phyloP scores from a whole-genome alignment of 495 filamentous ascomycete genomes.

The Aspergillus wentii region DNA sequence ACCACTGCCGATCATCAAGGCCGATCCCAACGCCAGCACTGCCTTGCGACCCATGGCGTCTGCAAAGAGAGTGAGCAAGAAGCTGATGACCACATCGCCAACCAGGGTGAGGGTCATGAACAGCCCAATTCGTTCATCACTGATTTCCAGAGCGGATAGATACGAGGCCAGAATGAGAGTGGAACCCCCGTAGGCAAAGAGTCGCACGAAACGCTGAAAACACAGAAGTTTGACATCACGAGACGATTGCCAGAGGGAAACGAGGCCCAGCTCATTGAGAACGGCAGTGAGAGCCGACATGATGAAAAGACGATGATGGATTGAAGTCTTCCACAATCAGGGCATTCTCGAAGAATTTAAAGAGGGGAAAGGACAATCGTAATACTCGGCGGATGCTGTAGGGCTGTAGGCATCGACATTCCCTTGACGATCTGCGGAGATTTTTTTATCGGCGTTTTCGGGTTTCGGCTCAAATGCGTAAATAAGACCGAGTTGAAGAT shows the following conservation, averaged over 20 bases:
- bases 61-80: conserved; percentile 69
- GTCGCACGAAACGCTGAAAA: conserved; percentile 67
- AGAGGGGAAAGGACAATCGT: too few relatives aligned
- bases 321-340: too few relatives aligned
- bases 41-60: conserved; percentile 67
- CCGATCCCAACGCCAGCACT: conserved; percentile 63
- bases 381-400: too few relatives aligned
- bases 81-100: conserved; percentile 74
- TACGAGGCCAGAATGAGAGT: conserved; percentile 71
- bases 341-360: too few relatives aligned
- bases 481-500: too few relatives aligned
- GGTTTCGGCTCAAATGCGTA: too few relatives aligned
- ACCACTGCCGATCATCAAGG: conserved; percentile 64
- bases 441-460: too few relatives aligned
- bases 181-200: conserved; percentile 74
- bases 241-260: conserved; percentile 35
- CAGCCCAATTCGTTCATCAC: conserved; percentile 70
- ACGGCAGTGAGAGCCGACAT: too few relatives aligned
- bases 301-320: too few relatives aligned
- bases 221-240: conserved; percentile 71
- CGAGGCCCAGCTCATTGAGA: conserved; percentile 33
- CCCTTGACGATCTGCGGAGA: too few relatives aligned
- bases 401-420: too few relatives aligned
- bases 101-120: conserved; percentile 86
- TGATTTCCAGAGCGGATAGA: conserved; percentile 58